Base-by-base conservation (phyloP, 306 rosid genomes). In the Gastrolobium villosum region DNA sequence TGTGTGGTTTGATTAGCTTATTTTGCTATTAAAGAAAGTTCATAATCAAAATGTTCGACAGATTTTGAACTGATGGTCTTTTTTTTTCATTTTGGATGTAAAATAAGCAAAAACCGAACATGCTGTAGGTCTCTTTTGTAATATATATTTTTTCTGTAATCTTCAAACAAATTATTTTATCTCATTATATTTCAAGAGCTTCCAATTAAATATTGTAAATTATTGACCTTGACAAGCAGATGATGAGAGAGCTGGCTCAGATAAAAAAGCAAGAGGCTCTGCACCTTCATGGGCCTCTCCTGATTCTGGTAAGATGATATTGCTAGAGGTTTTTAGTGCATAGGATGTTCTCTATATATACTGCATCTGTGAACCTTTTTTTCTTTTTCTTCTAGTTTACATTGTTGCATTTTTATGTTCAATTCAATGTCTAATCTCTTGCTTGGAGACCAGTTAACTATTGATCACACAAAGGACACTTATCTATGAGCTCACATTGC, bases 401-500 rank as follows among this genome's bases (percentile, higher is more conserved):
- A 49, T 77, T 60, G 71, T 37, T 67, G 30, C 60, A 57, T 66
- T 48, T 5, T 65, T 48, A 54, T 76, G 72, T 52, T 57, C 63
- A 46, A n/a, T 56, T 70, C 68, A 77, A 50, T 37, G 45, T 50
- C 49, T 79, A 71, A 73, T 67, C 74, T 80, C 63, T 81, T 80
- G 46, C 83, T 68, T 78, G 83, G 88, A 87, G 83, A 78, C 86
- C 87, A 81, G 84, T 86, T 85, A 81, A 84, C 79, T 87, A 72
- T 81, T 86, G 82, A 87, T 88, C 97, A 93, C 98, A 79, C 84
- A 76, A 73, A 76, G 85, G 89, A 79, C 97, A 95, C 98, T 73
- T 72, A 75, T 83, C 84, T 86, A 71, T 89, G 89, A 87, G 96
- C 99, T 95, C 98, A 93, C 97, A 57, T 87, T 79, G 85, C 98